phyloP scores from a whole-genome alignment of 768 basidiomycete genomes.

The Butyriboletus loyo region DNA sequence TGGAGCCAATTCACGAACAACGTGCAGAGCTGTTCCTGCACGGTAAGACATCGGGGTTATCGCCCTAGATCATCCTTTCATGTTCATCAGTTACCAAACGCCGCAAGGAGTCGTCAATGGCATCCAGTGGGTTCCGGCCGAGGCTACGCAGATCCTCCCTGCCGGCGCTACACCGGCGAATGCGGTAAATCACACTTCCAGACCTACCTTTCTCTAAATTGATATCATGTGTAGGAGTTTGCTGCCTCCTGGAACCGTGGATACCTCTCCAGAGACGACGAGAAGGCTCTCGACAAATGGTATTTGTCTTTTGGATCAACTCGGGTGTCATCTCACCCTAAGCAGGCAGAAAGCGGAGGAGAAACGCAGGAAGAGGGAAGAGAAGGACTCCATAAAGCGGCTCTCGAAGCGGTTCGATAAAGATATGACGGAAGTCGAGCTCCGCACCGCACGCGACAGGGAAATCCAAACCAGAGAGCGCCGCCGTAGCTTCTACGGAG shows the following conservation, averaged over 20 bases:
- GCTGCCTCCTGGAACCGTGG: conserved; percentile 53
- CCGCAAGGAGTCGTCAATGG: conserved; percentile 64
- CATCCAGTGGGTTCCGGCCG: conserved; percentile 64
- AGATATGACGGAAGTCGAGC: conserved; percentile 51
- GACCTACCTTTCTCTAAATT: neutral
- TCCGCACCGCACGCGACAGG: conserved; percentile 54
- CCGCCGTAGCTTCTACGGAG: conserved; percentile 52
- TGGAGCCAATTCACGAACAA: conserved; percentile 14
- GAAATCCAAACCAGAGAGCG: conserved; percentile 50
- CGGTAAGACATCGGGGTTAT: conserved; percentile 46
- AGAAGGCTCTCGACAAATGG: conserved; percentile 47
- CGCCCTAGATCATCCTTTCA: conserved; percentile 4
- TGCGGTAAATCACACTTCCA: conserved; percentile 38
- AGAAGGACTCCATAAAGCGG: conserved; percentile 39
- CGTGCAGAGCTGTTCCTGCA: conserved; percentile 65
- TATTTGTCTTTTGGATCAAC: conserved; percentile 21
- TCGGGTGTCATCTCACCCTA: conserved; percentile 12
- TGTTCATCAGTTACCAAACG: conserved; percentile 61
- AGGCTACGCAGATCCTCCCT: conserved; percentile 60
- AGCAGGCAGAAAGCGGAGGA: conserved; percentile 49
- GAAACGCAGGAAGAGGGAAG: conserved; percentile 52
- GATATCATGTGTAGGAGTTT: conserved; percentile 46
- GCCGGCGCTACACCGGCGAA: conserved; percentile 57
- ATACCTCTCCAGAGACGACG: conserved; percentile 37
- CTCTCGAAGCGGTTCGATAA: conserved; percentile 38